Evolutionary conservation across 306 rosid species (phyloP), one percentile per base, ranked within the genome.

Genomic region (Senna tora): DNA sequence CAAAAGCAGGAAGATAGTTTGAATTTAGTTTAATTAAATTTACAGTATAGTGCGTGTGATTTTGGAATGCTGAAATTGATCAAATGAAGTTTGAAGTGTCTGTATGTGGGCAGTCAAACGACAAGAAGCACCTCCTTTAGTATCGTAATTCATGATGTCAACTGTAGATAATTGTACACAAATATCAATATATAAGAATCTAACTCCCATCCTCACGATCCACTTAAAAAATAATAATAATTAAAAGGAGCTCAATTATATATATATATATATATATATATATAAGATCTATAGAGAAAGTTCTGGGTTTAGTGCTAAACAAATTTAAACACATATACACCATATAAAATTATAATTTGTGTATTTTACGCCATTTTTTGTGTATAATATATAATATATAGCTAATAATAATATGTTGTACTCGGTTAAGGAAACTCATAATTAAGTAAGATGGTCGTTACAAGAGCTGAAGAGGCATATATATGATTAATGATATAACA

Each of bases 101-200:
- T 14, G 15, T 16, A 16, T 54, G 51, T 47, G 60, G 30, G 49
- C 41, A 41, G 74, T 75, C 77, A 75, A 76, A 58, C 71, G 75
- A 80, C 78, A 70, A 71, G 77, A 80, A 57, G 15, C 43, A 51
- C 64, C 71, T 58, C 75, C 75, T 72, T 5, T 16, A 5, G 46
- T 34, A 49, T 81, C 75, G 72, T 66, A 50, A 71, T 56, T 62
- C 77, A 80, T 71, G 81, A 71, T 76, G 75, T 71, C 75, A 69
- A 70, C 54, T 2, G 41, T 56, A 25, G 65, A 73, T 67, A 55
- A 69, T 64, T 74, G 53, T 41, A 49, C 77, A 19, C 56, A 69
- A 69, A 49, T 65, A 70, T 70, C 70, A 50, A 63, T 41, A 55
- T 41, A 55, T 17, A 41, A 63, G 77, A 45, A 80, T 70, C 71